Percentiles rank a stretch among this genome's conserved stretches.
These are phyloP conservation scores for Leccinum arenicola DNA, from an alignment of 768 basidiomycete species.

Conservation along the genomic window DNA sequence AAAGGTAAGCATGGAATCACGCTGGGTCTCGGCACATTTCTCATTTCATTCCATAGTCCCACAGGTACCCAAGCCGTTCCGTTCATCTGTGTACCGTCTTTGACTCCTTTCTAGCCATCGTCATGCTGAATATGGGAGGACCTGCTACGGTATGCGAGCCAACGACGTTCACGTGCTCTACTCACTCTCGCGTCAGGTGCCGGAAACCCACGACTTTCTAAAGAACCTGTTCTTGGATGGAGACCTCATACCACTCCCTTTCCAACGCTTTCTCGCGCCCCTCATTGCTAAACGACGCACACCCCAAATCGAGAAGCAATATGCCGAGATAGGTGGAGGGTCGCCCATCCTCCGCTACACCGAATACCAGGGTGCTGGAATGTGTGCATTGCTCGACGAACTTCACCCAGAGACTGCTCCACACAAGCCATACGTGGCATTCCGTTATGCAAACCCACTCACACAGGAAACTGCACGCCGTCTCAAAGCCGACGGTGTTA, in stretches of 20 bases:
- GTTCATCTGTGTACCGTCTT: not conserved
- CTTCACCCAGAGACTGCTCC: conserved; percentile 91
- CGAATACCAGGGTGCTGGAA: conserved; percentile 79
- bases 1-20: conserved; percentile 37
- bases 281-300: conserved; percentile 86
- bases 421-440: conserved; percentile 94
- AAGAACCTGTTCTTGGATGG: conserved; percentile 88
- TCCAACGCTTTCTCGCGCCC: conserved; percentile 86
- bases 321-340: conserved; percentile 92
- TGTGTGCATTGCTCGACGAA: conserved; percentile 91
- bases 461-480: conserved; percentile 79
- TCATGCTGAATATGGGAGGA: conserved; percentile 99
- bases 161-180: not conserved
- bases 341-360: conserved; percentile 95
- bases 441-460: conserved; percentile 89
- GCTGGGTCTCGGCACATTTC: not conserved
- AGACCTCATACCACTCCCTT: conserved; percentile 94
- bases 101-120: conserved; percentile 57
- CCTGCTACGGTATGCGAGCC: conserved; percentile 72
- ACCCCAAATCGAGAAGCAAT: conserved; percentile 92
- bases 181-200: conserved; percentile 50
- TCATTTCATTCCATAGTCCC: conserved; percentile 42
- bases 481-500: conserved; percentile 89
- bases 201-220: conserved; percentile 91
- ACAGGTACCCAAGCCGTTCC: conserved; percentile 46